These are phyloP conservation scores for Cryptococcus sp. DNA, from an alignment of 1,284 basidiomycete species.

Conservation along the genomic window DNA sequence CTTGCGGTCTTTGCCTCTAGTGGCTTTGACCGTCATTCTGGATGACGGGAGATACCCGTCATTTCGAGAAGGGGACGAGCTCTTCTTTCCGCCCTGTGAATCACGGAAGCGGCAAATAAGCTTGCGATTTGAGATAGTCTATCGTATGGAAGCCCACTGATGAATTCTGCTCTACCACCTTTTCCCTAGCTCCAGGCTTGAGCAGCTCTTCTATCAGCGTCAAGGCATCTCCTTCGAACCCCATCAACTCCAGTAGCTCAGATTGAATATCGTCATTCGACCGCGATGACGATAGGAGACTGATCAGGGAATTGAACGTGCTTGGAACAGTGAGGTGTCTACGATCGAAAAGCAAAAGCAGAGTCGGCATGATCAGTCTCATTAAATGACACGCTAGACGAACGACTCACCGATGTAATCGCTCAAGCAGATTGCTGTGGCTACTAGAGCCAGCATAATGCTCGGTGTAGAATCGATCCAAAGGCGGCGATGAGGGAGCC, in stretches of 20 bases:
- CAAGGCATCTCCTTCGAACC: conserved; percentile 68
- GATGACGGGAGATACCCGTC: conserved; percentile 24
- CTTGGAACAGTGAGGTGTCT: conserved; percentile 35
- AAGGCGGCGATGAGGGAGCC: too few species aligned
- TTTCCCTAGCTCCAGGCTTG: conserved; percentile 33
- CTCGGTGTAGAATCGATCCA: too few species aligned
- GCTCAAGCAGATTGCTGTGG: conserved; percentile 3
- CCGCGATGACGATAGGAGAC: conserved; percentile 34
- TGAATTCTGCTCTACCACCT: conserved; percentile 16
- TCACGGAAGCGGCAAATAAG: too few species aligned
- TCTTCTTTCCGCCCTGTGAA: too few species aligned
- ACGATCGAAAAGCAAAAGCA: background rate
- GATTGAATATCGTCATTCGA: conserved; percentile 72
- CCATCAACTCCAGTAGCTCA: conserved; percentile 78
- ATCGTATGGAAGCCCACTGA: background rate
- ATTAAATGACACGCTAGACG: background rate
- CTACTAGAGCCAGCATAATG: too few species aligned
- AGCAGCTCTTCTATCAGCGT: conserved; percentile 47
- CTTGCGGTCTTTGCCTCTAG: conserved; percentile 38
- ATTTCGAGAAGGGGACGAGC: background rate
- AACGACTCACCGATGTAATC: conserved; percentile 11
- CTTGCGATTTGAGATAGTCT: too few species aligned
- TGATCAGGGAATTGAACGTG: conserved; percentile 35
- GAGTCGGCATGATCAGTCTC: background rate
- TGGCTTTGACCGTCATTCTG: conserved; percentile 26